A percentile compares a stretch with the other conserved stretches of the same genome.
Conservation (phyloP, 2,329 filamentous ascomycete genomes). For the Fusarium sp. region DNA sequence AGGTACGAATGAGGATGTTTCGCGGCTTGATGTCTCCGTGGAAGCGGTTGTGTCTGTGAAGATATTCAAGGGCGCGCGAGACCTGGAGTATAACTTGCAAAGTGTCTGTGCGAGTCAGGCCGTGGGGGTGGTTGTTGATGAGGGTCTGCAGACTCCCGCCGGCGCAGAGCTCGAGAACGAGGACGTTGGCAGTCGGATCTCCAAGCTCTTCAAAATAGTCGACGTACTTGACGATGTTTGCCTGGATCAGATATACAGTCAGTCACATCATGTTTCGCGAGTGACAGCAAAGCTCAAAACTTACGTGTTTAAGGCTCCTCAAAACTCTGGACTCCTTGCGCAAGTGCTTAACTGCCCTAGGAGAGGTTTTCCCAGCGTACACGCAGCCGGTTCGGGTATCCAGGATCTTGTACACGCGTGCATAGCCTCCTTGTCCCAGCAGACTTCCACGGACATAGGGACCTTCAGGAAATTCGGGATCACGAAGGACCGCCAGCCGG, state of each 20-base stretch:
- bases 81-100: conserved; percentile 42
- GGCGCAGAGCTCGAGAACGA: conserved; percentile 49
- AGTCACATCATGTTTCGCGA: neutral
- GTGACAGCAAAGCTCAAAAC: neutral
- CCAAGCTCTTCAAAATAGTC: conserved; percentile 43
- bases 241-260: conserved; percentile 21
- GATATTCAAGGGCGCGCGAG: conserved; percentile 41
- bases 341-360: conserved; percentile 35
- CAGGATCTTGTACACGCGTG: conserved; percentile 46
- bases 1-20: conserved; percentile 47
- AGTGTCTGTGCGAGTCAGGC: conserved; percentile 31
- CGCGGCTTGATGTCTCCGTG: conserved; percentile 50
- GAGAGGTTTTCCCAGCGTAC: conserved; percentile 47
- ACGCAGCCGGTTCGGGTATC: conserved; percentile 41
- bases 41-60: conserved; percentile 41
- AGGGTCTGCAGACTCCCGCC: conserved; percentile 44
- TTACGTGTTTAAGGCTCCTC: conserved; percentile 43
- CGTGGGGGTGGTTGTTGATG: conserved; percentile 40
- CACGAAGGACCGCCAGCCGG: conserved; percentile 15
- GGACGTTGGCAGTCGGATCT: conserved; percentile 33
- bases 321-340: conserved; percentile 43
- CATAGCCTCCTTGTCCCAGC: conserved; percentile 47
- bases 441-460: conserved; percentile 42
- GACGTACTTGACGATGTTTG: conserved; percentile 46
- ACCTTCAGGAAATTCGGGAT: conserved; percentile 21